A percentile compares a stretch with the other conserved stretches of the same genome.
Evolutionary conservation across 768 basidiomycete species (phyloP).

Genomic region (Tulasnella sp.): DNA sequence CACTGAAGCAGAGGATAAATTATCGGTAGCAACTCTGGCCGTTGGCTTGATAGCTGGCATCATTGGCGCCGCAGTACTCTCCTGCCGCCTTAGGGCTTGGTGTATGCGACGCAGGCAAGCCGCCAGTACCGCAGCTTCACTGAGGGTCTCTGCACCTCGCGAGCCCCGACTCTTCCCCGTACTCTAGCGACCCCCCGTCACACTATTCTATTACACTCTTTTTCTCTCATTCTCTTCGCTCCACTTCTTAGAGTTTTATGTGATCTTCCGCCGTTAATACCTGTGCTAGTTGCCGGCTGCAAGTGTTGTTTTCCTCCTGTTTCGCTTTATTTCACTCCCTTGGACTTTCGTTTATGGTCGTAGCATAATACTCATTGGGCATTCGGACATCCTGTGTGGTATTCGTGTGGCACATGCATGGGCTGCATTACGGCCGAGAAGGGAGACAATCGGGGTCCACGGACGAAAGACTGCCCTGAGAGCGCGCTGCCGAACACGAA

Average conservation of each 20-base stretch:
- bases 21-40: constrained; percentile 45
- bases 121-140: background rate
- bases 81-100: background rate
- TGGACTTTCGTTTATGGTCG: background rate
- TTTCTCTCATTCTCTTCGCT: background rate
- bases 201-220: background rate
- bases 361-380: background rate
- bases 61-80: constrained; percentile 45
- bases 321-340: background rate
- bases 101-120: constrained; percentile 9
- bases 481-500: background rate
- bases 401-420: background rate
- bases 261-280: background rate
- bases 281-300: background rate
- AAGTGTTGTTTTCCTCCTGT: background rate
- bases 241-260: background rate
- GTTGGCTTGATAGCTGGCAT: constrained; percentile 58
- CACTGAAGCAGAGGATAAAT: background rate
- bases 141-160: background rate
- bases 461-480: background rate
- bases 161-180: background rate
- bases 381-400: background rate
- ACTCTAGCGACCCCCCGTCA: background rate
- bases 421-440: background rate
- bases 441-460: background rate